Percentiles rank a stretch among this genome's conserved stretches.
phyloP scores from a whole-genome alignment of 148 eudicot species.

The Drosera capensis region DNA sequence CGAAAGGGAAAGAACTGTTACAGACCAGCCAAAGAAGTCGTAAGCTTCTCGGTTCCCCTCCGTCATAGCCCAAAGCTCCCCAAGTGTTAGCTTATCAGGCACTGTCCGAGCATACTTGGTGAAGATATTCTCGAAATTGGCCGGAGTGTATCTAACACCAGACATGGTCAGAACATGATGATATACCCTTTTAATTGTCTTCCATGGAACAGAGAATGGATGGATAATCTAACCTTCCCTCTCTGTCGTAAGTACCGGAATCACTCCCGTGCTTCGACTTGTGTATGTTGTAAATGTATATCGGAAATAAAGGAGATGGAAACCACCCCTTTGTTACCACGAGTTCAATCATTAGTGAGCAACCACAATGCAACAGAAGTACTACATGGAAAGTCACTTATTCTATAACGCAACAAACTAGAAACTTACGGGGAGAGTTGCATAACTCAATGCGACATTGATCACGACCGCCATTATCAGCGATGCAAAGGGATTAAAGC shows the following conservation, averaged over 20 bases:
- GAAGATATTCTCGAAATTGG: conserved; percentile 44
- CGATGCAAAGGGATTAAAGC: conserved; percentile 48
- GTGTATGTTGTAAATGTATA: conserved; percentile 50
- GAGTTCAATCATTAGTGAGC: background rate
- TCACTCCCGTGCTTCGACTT: conserved; percentile 68
- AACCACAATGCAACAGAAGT: background rate
- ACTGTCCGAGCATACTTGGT: conserved; percentile 66
- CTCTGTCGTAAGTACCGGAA: conserved; percentile 52
- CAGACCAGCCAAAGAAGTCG: conserved; percentile 63
- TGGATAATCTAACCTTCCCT: conserved; percentile 48
- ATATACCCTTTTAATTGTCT: background rate
- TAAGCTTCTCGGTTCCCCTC: conserved; percentile 45
- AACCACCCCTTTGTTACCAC: conserved; percentile 40
- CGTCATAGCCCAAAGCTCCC: conserved; percentile 83
- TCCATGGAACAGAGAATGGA: background rate
- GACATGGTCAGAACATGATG: background rate
- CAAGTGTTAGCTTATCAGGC: conserved; percentile 53
- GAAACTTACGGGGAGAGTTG: conserved; percentile 71
- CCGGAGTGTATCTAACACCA: conserved; percentile 36
- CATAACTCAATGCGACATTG: conserved; percentile 48
- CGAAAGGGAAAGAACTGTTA: background rate
- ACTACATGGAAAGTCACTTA: background rate
- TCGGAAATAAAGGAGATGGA: conserved; percentile 42
- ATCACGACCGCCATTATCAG: conserved; percentile 33
- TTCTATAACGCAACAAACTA: background rate